Evolutionary conservation across 2,329 filamentous ascomycete genomes (phyloP).

Genomic region (Teratosphaeria zuluensis): DNA sequence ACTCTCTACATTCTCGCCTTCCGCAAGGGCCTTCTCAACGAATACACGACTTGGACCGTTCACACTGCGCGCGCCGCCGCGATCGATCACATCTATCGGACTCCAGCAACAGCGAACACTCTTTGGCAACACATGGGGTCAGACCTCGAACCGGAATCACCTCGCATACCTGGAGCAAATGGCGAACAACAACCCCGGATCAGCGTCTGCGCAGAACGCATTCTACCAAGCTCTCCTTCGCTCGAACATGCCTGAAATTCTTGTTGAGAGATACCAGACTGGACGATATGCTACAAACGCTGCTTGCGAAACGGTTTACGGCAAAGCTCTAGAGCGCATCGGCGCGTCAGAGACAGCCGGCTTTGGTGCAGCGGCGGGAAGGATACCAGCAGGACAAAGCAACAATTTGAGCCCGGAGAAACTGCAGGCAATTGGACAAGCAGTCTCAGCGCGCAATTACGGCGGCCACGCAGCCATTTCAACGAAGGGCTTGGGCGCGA

Average conservation of each 20-base stretch:
- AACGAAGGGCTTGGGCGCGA: conserved; percentile 54
- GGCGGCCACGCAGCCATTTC: conserved; percentile 56
- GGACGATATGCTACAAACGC: conserved; percentile 74
- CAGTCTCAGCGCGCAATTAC: conserved; percentile 61
- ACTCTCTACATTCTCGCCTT: conserved; percentile 15
- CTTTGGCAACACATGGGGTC: conserved; percentile 30
- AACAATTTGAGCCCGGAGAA: conserved; percentile 49
- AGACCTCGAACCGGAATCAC: conserved; percentile 43
- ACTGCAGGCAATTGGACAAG: conserved; percentile 70
- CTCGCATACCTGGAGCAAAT: conserved; percentile 81
- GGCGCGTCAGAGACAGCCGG: conserved; percentile 37
- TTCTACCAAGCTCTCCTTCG: conserved; percentile 88
- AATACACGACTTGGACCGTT: conserved; percentile 25
- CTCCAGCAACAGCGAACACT: conserved; percentile 35
- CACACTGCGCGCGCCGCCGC: conserved; percentile 7
- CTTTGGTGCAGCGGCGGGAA: conserved; percentile 12
- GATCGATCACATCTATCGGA: conserved; percentile 18
- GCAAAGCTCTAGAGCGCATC: conserved; percentile 59
- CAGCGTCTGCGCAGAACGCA: conserved; percentile 78
- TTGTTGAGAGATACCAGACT: conserved; percentile 82
- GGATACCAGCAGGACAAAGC: conserved; percentile 26
- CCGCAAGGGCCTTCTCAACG: conserved; percentile 30
- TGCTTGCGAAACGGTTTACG: conserved; percentile 68
- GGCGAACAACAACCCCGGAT: conserved; percentile 84
- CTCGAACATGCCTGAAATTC: conserved; percentile 86